Evolutionary conservation across 2,329 filamentous ascomycete genomes (phyloP).

Genomic region (Sporothrix variecibatus): DNA sequence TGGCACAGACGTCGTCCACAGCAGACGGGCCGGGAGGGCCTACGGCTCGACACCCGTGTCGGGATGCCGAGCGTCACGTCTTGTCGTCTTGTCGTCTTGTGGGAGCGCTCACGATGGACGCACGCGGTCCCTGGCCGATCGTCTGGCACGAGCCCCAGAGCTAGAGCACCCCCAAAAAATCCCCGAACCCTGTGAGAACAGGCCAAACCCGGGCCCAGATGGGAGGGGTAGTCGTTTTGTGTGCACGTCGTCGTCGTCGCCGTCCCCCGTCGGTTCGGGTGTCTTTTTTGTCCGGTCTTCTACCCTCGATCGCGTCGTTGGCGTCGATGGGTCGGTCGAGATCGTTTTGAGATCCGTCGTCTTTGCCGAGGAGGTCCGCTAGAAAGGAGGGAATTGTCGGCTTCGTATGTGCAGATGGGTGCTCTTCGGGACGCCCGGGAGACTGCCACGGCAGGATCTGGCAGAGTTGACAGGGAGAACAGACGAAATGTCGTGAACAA

Average conservation of each 20-base stretch:
- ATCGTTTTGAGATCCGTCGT: neutral
- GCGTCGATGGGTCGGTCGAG: neutral
- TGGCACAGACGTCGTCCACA: too few species aligned
- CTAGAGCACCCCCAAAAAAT: slow-evolving; percentile 42
- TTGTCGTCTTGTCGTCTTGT: neutral
- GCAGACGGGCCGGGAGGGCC: neutral
- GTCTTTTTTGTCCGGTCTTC: too few species aligned
- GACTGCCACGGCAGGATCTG: neutral
- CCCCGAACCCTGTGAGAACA: slow-evolving; percentile 43
- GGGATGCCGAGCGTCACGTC: neutral
- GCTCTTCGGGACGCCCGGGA: neutral
- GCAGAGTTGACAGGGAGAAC: neutral
- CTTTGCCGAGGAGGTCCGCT: neutral
- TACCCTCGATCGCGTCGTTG: too few species aligned
- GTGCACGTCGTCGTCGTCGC: neutral
- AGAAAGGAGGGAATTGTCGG: neutral
- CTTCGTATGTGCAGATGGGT: neutral
- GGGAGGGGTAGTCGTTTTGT: too few species aligned
- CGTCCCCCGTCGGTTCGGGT: neutral
- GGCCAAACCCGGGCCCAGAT: slow-evolving; percentile 2
- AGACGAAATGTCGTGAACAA: neutral
- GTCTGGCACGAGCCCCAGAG: slow-evolving; percentile 45
- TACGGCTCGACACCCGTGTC: too few species aligned
- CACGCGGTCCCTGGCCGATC: slow-evolving; percentile 20
- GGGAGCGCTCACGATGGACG: too few species aligned